phyloP scores from a whole-genome alignment of 176 grass and related monocot species.

The Ananas comosus region DNA sequence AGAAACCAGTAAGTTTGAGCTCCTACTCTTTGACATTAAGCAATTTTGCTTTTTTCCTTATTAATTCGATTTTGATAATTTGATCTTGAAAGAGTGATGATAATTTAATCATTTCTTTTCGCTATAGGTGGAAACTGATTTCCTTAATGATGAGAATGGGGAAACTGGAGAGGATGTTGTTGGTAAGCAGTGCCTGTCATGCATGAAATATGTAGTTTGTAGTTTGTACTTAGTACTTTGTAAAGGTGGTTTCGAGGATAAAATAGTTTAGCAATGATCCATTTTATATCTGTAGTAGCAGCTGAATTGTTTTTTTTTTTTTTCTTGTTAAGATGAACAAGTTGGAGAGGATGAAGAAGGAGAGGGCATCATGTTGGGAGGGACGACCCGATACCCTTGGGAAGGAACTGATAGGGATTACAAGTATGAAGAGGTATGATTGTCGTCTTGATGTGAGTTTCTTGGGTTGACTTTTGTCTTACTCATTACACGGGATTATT shows the following conservation, averaged over 20 bases:
- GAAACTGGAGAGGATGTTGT: conserved; percentile 29
- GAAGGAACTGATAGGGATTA: conserved; percentile 65
- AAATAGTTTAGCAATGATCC: background rate
- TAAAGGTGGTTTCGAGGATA: background rate
- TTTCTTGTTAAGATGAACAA: conserved; percentile 34
- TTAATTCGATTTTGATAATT: background rate
- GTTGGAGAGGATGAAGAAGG: conserved; percentile 60
- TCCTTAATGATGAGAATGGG: conserved; percentile 26
- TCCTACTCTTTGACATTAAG: background rate
- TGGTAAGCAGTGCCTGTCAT: conserved; percentile 22
- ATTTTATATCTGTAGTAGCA: background rate
- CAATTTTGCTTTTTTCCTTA: background rate
- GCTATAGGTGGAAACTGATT: conserved; percentile 63
- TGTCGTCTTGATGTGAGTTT: background rate
- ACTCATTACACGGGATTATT: background rate
- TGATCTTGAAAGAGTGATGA: background rate
- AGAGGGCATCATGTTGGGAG: conserved; percentile 53
- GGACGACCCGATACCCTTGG: conserved; percentile 52
- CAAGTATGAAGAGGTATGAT: conserved; percentile 61
- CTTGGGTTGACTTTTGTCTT: background rate
- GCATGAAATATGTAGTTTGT: background rate
- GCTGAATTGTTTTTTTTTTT: background rate
- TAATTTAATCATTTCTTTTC: conserved; percentile 7
- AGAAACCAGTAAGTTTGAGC: conserved; percentile 34
- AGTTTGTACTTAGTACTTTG: background rate